Evolutionary conservation across 805 yeast species (phyloP).

Genomic region (Lipomyces mesembrius): DNA sequence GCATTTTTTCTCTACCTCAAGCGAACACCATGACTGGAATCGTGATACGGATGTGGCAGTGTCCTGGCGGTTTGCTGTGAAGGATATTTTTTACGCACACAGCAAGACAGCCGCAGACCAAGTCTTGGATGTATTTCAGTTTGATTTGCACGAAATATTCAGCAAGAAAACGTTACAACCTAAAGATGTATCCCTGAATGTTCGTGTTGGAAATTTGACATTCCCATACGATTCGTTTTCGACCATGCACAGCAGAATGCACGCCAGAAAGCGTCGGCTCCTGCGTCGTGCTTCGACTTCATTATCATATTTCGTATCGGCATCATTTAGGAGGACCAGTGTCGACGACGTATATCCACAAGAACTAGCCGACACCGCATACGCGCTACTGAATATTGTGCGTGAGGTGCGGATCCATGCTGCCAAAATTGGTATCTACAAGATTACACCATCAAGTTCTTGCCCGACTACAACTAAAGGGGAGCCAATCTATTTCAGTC

Average conservation of each 20-base stretch:
- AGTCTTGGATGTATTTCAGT: conserved; percentile 30
- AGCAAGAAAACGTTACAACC: conserved; percentile 6
- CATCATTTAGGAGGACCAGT: not conserved
- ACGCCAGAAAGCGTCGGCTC: conserved; percentile 1
- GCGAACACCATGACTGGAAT: not conserved
- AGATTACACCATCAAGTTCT: conserved; percentile 38
- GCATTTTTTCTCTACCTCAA: conserved; percentile 10
- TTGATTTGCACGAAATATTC: conserved; percentile 27
- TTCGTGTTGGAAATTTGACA: conserved; percentile 31
- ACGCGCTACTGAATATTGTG: conserved; percentile 44
- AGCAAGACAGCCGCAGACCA: conserved; percentile 18
- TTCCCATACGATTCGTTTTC: conserved; percentile 31
- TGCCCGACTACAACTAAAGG: conserved; percentile 3
- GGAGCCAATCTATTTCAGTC: conserved; percentile 18
- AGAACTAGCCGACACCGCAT: conserved; percentile 41
- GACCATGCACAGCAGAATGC: conserved; percentile 21
- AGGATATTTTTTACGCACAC: conserved; percentile 30
- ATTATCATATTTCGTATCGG: not conserved
- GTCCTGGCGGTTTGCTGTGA: conserved; percentile 26
- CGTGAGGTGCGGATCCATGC: conserved; percentile 47
- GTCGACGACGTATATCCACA: conserved; percentile 23
- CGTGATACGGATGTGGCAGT: conserved; percentile 10
- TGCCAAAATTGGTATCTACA: conserved; percentile 43
- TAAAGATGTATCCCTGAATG: conserved; percentile 15
- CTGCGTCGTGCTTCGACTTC: not conserved